Percentiles rank a stretch among this genome's conserved stretches.
Conservation (phyloP, 1,284 basidiomycete genomes). For the Veloboletus limbatus region DNA sequence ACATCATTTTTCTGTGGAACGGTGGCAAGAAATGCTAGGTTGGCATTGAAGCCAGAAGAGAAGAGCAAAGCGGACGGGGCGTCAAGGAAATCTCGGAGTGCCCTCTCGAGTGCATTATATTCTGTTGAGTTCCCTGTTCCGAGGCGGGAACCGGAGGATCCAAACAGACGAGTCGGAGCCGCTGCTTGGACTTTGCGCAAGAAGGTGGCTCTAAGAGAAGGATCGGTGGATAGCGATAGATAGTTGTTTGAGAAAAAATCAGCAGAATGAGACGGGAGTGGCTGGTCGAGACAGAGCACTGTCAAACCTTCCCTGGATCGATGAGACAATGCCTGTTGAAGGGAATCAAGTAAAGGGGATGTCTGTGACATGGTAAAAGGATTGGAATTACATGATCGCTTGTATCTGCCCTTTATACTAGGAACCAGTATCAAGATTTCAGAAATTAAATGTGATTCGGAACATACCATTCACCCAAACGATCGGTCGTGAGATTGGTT, state of each 20-base stretch:
- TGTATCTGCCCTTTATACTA: conserved; percentile 13
- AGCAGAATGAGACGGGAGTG: conserved; percentile 36
- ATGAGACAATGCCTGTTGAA: conserved; percentile 18
- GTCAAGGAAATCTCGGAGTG: conserved; percentile 13
- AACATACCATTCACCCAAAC: neutral
- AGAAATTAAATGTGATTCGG: neutral
- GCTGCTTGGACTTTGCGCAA: conserved; percentile 29
- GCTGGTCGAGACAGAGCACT: conserved; percentile 15
- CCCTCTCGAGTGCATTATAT: conserved; percentile 13
- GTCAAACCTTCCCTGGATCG: conserved; percentile 8
- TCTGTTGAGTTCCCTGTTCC: conserved; percentile 45
- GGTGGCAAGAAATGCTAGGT: conserved; percentile 51
- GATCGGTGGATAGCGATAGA: conserved; percentile 49
- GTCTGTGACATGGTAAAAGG: conserved; percentile 9
- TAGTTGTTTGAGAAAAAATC: conserved; percentile 66
- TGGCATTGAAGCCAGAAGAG: conserved; percentile 63
- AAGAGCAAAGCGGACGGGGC: conserved; percentile 49
- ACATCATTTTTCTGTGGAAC: conserved; percentile 51
- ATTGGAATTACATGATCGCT: neutral
- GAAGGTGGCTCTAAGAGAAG: conserved; percentile 34
- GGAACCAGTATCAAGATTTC: neutral
- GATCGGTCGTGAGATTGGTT: too few relatives aligned
- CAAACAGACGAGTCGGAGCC: conserved; percentile 37
- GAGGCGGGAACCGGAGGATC: conserved; percentile 58
- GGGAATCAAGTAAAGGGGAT: conserved; percentile 10